Conservation (phyloP, 345 rosid genomes). For the Citrus australasica region DNA sequence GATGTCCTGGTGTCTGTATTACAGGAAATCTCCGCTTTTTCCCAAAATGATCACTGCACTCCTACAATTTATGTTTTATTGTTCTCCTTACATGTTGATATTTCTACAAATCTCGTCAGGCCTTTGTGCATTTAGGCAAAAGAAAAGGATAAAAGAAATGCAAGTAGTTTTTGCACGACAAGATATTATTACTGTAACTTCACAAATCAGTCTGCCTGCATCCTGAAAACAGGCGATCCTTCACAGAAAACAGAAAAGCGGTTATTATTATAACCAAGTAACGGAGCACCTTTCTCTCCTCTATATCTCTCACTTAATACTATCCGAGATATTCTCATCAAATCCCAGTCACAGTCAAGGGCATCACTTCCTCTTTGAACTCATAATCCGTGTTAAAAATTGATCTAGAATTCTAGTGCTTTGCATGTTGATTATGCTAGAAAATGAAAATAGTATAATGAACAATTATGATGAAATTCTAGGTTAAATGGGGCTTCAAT, state of each 20-base stretch:
- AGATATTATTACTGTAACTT: neutral
- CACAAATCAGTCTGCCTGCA: too few species aligned
- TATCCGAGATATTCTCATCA: too few species aligned
- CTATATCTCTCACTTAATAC: too few species aligned
- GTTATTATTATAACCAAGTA: too few species aligned
- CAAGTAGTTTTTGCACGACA: neutral
- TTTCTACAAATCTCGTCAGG: neutral
- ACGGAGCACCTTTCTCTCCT: too few species aligned
- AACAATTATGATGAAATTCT: neutral
- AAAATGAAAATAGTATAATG: conserved; percentile 2
- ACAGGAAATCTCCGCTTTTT: neutral
- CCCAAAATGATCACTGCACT: neutral
- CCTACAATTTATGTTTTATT: neutral
- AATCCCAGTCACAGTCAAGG: too few species aligned
- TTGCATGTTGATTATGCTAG: neutral
- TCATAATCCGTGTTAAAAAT: too few species aligned
- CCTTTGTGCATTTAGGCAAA: neutral
- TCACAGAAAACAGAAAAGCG: neutral
- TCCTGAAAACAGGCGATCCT: neutral
- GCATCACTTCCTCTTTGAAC: too few species aligned
- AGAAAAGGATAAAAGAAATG: neutral
- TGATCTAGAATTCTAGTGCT: neutral
- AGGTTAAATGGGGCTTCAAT: too few species aligned
- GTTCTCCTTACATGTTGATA: neutral
- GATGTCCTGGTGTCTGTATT: neutral